Evolutionary conservation across 495 filamentous ascomycete species (phyloP).

Genomic region (Chaetomium tenue): DNA sequence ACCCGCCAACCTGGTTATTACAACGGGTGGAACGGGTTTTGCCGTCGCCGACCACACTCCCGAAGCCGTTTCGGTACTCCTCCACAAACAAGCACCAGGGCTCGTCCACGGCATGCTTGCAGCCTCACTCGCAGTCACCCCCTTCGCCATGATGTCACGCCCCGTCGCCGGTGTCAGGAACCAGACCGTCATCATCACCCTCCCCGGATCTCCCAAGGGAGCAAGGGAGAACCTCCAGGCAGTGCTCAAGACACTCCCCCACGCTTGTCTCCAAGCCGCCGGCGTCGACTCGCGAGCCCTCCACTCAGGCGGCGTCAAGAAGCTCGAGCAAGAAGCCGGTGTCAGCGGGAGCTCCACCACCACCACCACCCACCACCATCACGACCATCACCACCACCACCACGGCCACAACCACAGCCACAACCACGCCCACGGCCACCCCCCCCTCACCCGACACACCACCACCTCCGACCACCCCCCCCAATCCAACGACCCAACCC

Average conservation of each 20-base stretch:
- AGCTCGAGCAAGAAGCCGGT: slow-evolving; percentile 82
- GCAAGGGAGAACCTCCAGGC: slow-evolving; percentile 92
- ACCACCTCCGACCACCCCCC: slow-evolving; percentile 44
- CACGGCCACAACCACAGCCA: slow-evolving; percentile 58
- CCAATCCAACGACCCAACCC: slow-evolving; percentile 75
- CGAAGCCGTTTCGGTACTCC: slow-evolving; percentile 77
- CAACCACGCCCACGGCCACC: slow-evolving; percentile 56
- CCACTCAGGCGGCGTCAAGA: slow-evolving; percentile 76
- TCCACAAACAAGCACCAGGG: slow-evolving; percentile 85
- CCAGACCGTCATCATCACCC: slow-evolving; percentile 79
- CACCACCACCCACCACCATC: slow-evolving; percentile 29
- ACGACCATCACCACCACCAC: slow-evolving; percentile 41
- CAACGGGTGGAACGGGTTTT: slow-evolving; percentile 94
- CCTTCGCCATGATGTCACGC: slow-evolving; percentile 97
- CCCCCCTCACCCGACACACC: slow-evolving; percentile 69
- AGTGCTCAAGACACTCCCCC: slow-evolving; percentile 83
- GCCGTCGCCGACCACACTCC: slow-evolving; percentile 84
- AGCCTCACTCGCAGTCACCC: slow-evolving; percentile 78
- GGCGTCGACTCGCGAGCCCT: slow-evolving; percentile 77
- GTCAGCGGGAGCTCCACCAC: slow-evolving; percentile 10
- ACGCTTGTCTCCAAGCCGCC: slow-evolving; percentile 87
- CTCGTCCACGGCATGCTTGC: slow-evolving; percentile 93
- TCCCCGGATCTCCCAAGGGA: slow-evolving; percentile 96
- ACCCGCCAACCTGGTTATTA: slow-evolving; percentile 71
- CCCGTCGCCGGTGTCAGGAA: slow-evolving; percentile 88